A percentile compares a stretch with the other conserved stretches of the same genome.
Evolutionary conservation across 129 eudicot genomes (phyloP).

Genomic region (Ambrosia artemisiifolia): DNA sequence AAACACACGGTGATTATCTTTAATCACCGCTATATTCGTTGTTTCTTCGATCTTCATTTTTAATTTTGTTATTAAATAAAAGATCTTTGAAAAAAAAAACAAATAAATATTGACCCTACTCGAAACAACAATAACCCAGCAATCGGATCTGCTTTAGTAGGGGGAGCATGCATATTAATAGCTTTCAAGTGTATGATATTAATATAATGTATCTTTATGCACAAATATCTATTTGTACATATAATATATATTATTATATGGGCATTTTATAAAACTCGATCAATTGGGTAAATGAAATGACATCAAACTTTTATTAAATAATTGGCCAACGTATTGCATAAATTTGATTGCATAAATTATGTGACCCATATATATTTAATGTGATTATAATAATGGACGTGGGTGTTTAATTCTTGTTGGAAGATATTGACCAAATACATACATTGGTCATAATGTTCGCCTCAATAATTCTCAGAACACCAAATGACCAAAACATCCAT

Average conservation of each 20-base stretch:
- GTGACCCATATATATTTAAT: neutral
- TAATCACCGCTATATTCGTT: no score
- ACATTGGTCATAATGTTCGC: neutral
- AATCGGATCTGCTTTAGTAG: neutral
- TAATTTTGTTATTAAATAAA: neutral
- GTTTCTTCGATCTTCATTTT: neutral
- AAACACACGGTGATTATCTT: no score
- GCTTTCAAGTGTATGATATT: neutral
- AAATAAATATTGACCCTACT: neutral
- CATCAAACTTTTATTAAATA: neutral
- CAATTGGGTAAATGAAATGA: neutral
- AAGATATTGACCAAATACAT: conserved; percentile 7
- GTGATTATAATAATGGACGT: neutral
- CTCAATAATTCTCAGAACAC: no score
- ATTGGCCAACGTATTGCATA: no score
- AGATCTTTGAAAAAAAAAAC: neutral
- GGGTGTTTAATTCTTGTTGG: conserved; percentile 10
- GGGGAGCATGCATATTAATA: neutral
- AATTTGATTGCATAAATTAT: no score
- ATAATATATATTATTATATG: no score
- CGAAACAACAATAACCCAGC: neutral
- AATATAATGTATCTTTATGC: no score
- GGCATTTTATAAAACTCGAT: neutral
- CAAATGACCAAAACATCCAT: no score
- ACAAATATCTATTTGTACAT: neutral